Conservation (phyloP, 2,329 filamentous ascomycete species). For the Beauveria sp. region DNA sequence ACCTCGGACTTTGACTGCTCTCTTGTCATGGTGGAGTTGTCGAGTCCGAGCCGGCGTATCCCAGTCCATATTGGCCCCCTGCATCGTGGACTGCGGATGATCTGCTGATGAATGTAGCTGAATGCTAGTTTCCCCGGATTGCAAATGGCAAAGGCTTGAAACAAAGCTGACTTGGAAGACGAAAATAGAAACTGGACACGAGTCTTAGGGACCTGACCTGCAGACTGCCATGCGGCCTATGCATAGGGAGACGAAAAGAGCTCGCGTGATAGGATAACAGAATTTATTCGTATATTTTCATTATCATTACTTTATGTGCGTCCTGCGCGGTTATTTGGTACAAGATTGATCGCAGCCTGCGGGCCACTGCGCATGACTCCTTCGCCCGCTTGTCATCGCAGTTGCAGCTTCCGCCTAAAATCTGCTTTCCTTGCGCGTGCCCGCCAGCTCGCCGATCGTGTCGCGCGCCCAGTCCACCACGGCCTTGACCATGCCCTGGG, state of each 20-base stretch:
- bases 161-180: too few relatives aligned
- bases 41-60: conserved; percentile 2
- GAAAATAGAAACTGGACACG: not conserved
- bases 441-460: conserved; percentile 39
- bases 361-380: not conserved
- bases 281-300: not conserved
- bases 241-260: too few relatives aligned
- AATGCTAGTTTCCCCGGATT: too few relatives aligned
- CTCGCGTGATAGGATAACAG: too few relatives aligned
- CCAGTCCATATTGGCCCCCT: not conserved
- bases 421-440: conserved; percentile 20
- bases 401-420: conserved; percentile 10
- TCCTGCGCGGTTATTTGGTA: conserved; percentile 7
- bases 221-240: too few relatives aligned
- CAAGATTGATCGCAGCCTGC: not conserved
- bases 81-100: not conserved
- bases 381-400: not conserved
- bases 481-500: conserved; percentile 60
- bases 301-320: conserved; percentile 10
- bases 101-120: not conserved
- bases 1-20: not conserved
- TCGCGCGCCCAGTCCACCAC: conserved; percentile 52
- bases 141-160: too few relatives aligned
- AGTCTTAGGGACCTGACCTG: not conserved
- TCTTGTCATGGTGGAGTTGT: not conserved